A percentile compares a stretch with the other conserved stretches of the same genome.
These are phyloP conservation scores for Neospermospora avenae DNA, from an alignment of 2,329 filamentous ascomycete species.

Conservation along the genomic window DNA sequence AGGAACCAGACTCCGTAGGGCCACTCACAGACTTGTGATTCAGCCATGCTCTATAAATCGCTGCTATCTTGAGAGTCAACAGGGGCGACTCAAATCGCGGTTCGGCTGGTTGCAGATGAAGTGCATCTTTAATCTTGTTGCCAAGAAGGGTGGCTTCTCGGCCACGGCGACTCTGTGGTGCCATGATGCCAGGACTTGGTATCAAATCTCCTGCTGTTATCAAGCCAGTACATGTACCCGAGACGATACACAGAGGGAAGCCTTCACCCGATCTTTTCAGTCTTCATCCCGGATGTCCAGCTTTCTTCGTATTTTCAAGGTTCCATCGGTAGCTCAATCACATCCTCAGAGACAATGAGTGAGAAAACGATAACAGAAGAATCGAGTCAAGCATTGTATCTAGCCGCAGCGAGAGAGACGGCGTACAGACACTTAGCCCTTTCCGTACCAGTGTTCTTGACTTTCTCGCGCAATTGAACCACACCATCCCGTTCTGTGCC, in stretches of 20 bases:
- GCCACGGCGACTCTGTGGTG: background rate
- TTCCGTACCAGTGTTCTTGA: background rate
- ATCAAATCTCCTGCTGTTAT: background rate
- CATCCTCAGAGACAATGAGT: too few relatives aligned
- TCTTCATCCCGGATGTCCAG: too few relatives aligned
- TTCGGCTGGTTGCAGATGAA: background rate
- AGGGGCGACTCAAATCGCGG: background rate
- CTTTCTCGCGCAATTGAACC: background rate
- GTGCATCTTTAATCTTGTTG: background rate
- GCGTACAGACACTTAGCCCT: background rate
- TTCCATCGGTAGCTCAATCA: too few relatives aligned
- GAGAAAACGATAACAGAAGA: too few relatives aligned
- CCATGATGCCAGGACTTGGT: background rate
- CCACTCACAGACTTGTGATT: background rate
- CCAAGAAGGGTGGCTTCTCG: background rate
- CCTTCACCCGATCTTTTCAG: too few relatives aligned
- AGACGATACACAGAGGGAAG: too few relatives aligned
- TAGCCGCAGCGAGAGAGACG: background rate
- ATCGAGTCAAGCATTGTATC: background rate
- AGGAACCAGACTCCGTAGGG: conserved; percentile 4
- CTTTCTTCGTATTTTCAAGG: too few relatives aligned
- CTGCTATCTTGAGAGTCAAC: background rate
- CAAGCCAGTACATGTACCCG: background rate
- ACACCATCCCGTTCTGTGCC: background rate
- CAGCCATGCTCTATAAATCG: background rate